Base-by-base conservation (phyloP, 164 flowering plant species). In the Sedum album region DNA sequence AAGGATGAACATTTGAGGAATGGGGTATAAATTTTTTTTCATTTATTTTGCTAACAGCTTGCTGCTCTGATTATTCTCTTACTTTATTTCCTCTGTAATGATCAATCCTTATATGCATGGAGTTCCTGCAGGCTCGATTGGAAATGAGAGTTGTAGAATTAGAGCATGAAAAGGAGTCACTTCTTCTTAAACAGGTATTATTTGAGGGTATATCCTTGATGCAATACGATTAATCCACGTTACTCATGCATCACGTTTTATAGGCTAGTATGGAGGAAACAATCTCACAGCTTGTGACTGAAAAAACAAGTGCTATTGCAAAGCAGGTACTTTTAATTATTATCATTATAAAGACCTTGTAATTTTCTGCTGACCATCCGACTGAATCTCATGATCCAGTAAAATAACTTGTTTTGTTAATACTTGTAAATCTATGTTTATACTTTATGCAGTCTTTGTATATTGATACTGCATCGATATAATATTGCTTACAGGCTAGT, bases 1-100 rank as follows among this genome's bases (percentile, higher is more conserved):
- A 78, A 75, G 31, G 73, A 75, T 55, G 64, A 68, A 26, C 71
- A 69, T 72, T 49, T 71, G 25, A 72, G 75, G 71, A 80, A 78
- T 60, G 79, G 76, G 82, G 82, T 79, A 74, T 46, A 42, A 6
- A 60, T 15, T 15, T 44, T 25, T 18, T 44, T 44, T 44, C 1
- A 44, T 14, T 44, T 18, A 36, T n/a, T 23, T 0, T 36, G 10
- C 38, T 38, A 33, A 38, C 10, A 36, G 60, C 38, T 36, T 36
- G 25, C 41, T 33, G 41, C 66, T 64, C 44, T 11, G 28, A n/a
- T 38, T 36, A 33, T 64, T 2, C 10, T 33, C 31, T 64, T 31
- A 35, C 17, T 8, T n/a, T 5, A 20, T 7, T 26, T 13, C 20
- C 9, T 30, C n/a, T 62, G 11, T 33, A 2, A n/a, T 64, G 10